Conservation (phyloP, 768 basidiomycete genomes). For the Aureoboletus auriporus region DNA sequence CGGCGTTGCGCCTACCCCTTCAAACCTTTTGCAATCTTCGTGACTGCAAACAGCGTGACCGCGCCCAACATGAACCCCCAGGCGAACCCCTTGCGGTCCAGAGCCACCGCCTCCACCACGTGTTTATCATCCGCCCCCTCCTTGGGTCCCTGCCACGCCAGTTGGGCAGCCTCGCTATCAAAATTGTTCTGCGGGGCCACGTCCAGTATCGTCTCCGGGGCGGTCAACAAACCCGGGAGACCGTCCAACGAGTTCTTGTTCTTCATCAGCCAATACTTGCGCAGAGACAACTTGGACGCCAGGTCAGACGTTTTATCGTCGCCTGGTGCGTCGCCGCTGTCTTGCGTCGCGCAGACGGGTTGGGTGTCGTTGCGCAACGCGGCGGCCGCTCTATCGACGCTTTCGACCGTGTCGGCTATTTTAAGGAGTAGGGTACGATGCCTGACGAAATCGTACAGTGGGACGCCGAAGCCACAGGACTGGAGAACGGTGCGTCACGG, state of each 20-base stretch:
- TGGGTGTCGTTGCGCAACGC: background rate
- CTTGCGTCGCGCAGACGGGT: background rate
- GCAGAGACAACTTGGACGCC: conserved; percentile 37
- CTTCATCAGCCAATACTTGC: conserved; percentile 46
- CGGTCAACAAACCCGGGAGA: conserved; percentile 43
- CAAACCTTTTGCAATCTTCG: background rate
- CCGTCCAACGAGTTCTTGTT: conserved; percentile 59
- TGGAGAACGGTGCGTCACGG: conserved; percentile 19
- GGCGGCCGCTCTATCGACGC: conserved; percentile 29
- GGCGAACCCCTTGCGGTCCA: conserved; percentile 10
- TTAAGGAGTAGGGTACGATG: conserved; percentile 52
- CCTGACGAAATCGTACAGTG: conserved; percentile 53
- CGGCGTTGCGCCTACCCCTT: background rate
- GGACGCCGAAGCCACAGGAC: conserved; percentile 68
- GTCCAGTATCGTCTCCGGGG: conserved; percentile 16
- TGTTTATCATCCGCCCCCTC: background rate
- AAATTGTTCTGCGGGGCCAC: conserved; percentile 13
- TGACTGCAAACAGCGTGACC: conserved; percentile 5
- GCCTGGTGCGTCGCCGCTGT: background rate
- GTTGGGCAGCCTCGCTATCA: conserved; percentile 14
- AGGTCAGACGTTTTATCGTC: background rate
- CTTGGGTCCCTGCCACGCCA: background rate
- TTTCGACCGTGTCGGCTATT: conserved; percentile 38
- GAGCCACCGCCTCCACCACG: too few species aligned
- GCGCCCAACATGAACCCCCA: conserved; percentile 20